Evolutionary conservation across 345 rosid species (phyloP), one percentile per base, ranked within the genome.

Genomic region (Jatropha curcas): DNA sequence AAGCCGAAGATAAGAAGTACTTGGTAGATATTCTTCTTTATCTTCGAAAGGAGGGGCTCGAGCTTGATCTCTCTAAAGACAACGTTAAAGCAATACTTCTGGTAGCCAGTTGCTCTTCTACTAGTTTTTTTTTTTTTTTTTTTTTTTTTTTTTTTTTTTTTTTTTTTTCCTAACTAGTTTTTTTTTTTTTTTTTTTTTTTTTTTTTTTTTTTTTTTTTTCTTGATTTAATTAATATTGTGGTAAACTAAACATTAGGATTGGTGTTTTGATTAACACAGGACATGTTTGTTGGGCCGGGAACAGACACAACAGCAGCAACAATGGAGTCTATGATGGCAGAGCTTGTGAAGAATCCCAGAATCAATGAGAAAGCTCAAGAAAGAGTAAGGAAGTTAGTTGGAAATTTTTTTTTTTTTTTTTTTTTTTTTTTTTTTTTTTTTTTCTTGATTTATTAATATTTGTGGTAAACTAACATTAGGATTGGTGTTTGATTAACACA

Each of bases 291-390:
- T 10, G 81, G 43, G n/a, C n/a, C n/a, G 20, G 81, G 73, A 43
- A 61, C 63, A 2, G 81, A 77, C 28, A 67, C 73, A 1, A 60
- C 65, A 7, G 73, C 76, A 7, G 55, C 81, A 28, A 22, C 70
- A 4, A 67, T 77, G 73, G 81, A 77, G 10, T 77, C 76, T 76
- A 24, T 71, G 24, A 71, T 77, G 72, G 76, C 80, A 16, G 80
- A 77, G 20, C 60, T 77, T 4, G 35, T 72, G 57, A 77, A 34
- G 16, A 77, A 77, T 60, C 81, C 77, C 19, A 22, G 10, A 11
- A 61, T 43, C 2, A 53, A 62, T 65, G 41, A 72, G 69, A 77
- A 72, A 67, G 81, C 48, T 7, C 77, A 72, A 27, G 65, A 70
- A 70, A 65, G 58, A 56, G 64, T 58, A 28, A 70, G 73, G 45